These are phyloP conservation scores for Populus pruinosa DNA, from an alignment of 345 rosid species.

Conservation along the genomic window DNA sequence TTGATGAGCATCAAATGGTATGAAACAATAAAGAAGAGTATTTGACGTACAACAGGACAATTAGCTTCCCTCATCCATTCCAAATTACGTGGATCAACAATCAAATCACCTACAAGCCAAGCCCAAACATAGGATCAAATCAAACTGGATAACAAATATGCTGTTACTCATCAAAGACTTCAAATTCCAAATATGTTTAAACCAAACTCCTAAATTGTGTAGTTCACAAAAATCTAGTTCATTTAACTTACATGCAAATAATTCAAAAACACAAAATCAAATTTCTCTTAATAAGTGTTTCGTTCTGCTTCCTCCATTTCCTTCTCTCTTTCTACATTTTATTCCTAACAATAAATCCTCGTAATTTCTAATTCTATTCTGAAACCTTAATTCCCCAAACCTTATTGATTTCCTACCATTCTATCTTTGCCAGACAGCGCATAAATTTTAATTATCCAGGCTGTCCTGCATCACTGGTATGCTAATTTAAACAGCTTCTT, in stretches of 20 bases:
- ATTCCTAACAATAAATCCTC: not conserved
- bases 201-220: not conserved
- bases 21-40: constrained; percentile 3
- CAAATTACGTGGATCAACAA: constrained; percentile 88
- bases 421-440: not conserved
- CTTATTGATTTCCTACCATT: not conserved
- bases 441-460: not conserved
- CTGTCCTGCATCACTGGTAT: not conserved
- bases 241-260: not conserved
- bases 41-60: constrained; percentile 85
- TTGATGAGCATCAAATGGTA: not conserved
- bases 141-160: not conserved
- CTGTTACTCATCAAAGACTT: not conserved
- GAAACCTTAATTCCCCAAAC: not conserved
- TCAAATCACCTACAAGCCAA: constrained; percentile 71
- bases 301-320: not conserved
- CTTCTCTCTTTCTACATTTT: not conserved
- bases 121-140: constrained; percentile 4
- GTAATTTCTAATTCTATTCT: not conserved
- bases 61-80: constrained; percentile 96
- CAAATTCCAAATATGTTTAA: not conserved
- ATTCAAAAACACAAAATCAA: not conserved
- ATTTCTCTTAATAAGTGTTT: not conserved
- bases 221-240: not conserved
- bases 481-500: not conserved